These are phyloP conservation scores for Suillus sp. DNA, from an alignment of 768 basidiomycete genomes.

Conservation along the genomic window DNA sequence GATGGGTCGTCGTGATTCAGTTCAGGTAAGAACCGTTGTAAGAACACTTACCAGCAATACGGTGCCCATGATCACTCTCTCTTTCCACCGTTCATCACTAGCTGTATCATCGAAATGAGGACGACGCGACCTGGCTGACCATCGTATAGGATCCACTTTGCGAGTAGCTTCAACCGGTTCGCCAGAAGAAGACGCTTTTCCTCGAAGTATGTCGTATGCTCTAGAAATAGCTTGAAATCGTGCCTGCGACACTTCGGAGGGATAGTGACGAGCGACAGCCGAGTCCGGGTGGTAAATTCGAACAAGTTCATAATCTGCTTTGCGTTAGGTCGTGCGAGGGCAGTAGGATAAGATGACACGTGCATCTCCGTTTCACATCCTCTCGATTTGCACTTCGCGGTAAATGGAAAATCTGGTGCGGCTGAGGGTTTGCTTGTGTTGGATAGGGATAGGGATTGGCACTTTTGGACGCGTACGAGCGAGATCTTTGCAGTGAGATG, in stretches of 20 bases:
- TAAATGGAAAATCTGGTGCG: constrained; percentile 66
- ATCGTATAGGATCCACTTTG: constrained; percentile 42
- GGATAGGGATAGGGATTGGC: constrained; percentile 53
- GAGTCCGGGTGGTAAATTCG: constrained; percentile 81
- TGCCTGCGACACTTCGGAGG: constrained; percentile 55
- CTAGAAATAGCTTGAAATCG: constrained; percentile 69
- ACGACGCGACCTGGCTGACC: constrained; percentile 41
- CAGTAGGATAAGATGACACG: constrained; percentile 8
- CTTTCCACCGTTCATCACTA: constrained; percentile 68
- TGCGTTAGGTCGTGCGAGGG: constrained; percentile 1
- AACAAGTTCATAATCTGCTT: constrained; percentile 76
- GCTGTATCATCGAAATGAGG: constrained; percentile 47
- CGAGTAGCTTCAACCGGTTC: constrained; percentile 18
- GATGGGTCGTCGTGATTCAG: not conserved
- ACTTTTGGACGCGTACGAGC: constrained; percentile 24
- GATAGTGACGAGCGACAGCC: constrained; percentile 40
- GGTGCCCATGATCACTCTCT: constrained; percentile 57
- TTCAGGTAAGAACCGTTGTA: not conserved
- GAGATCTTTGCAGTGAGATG: constrained; percentile 13
- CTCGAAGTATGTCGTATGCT: constrained; percentile 67
- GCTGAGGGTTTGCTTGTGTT: constrained; percentile 49
- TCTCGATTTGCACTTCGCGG: constrained; percentile 50
- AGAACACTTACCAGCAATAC: constrained; percentile 47
- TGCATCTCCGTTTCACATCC: constrained; percentile 60
- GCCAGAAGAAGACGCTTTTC: constrained; percentile 38